Evolutionary conservation across 371 early-diverging fungal genomes (phyloP), one percentile per base, ranked within the genome.

Genomic region (Syncephalastrum monosporum): DNA sequence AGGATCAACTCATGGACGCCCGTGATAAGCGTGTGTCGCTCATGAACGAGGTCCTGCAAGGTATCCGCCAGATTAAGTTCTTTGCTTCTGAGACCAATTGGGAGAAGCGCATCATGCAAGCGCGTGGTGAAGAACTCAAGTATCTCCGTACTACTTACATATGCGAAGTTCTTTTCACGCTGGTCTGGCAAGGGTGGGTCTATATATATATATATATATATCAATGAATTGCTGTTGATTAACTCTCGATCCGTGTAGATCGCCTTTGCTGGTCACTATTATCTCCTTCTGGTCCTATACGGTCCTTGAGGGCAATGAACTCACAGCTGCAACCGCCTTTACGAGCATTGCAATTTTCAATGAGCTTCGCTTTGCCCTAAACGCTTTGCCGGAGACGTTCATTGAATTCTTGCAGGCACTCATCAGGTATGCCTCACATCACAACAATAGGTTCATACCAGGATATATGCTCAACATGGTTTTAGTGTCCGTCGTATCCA

Each of bases 11-110:
- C 42, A 78, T 82, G 81, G 73, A 79, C 17, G 65, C 80, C 4
- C 74, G 82, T 16, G 84, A 84, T 56, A 76, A 71, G 24, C 79
- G 84, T 50, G 75, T 84, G 0, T 66, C 67, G 8, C 44, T 82
- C 7, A 79, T 82, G 73, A 82, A 78, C 46, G 84, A 84, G 60
- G 75, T 81, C 15, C 59, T 88, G 6, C 82, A 84, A 60, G 85
- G 84, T 8, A 85, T 88, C 51, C 83, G 86, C n/a, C 82, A 85
- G 59, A 83, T 88, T 68, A 88, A 88, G 55, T 86, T 85, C 53
- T 86, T 86, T 72, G 86, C 86, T 23, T 88, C 86, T 80, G 77
- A 79, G 50, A 56, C 16, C 5, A 66, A 67, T 10, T 79, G 80
- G 80, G 63, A 67, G 42, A 59, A 72, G 17, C 66, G 73, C 13